These are phyloP conservation scores for Crithidia fasciculata DNA, from an alignment of 208 protist genomes.

Conservation along the genomic window DNA sequence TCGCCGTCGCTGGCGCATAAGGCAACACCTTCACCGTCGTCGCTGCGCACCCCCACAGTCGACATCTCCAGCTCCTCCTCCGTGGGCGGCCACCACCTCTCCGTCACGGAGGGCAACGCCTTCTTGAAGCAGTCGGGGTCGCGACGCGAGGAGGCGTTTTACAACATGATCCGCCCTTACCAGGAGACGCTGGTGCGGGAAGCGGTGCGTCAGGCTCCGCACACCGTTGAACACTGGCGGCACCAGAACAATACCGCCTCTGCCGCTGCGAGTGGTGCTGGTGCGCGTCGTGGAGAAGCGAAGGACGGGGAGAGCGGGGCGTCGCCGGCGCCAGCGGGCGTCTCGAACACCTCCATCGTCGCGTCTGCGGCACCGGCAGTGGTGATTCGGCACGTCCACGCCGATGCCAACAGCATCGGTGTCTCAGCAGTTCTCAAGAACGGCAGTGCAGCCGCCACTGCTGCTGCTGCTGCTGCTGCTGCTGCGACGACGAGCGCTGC, in stretches of 20 bases:
- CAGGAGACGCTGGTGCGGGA: constrained; percentile 55
- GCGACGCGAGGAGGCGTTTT: constrained; percentile 79
- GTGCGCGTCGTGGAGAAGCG: neutral
- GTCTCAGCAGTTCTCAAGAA: neutral
- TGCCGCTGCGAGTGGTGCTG: neutral
- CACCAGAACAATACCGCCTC: constrained; percentile 7
- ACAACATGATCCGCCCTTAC: constrained; percentile 64
- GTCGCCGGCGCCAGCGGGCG: too few relatives aligned
- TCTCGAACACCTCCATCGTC: neutral
- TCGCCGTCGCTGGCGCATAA: neutral
- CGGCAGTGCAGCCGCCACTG: too few relatives aligned
- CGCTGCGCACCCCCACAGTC: constrained; percentile 4
- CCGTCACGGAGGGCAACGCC: constrained; percentile 53
- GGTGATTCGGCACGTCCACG: constrained; percentile 13
- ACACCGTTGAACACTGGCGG: constrained; percentile 29
- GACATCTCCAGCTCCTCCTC: constrained; percentile 58
- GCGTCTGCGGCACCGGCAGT: neutral
- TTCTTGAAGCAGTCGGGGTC: constrained; percentile 86
- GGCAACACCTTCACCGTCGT: neutral
- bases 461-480: too few relatives aligned
- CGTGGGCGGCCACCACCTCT: constrained; percentile 83
- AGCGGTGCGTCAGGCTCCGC: constrained; percentile 43
- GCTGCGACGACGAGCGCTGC: neutral
- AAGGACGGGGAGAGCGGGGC: neutral
- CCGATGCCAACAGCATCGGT: neutral